Percentiles rank a stretch among this genome's conserved stretches.
These are phyloP conservation scores for Raphanus hybrid DNA, from an alignment of 441 rosid species.

Conservation along the genomic window DNA sequence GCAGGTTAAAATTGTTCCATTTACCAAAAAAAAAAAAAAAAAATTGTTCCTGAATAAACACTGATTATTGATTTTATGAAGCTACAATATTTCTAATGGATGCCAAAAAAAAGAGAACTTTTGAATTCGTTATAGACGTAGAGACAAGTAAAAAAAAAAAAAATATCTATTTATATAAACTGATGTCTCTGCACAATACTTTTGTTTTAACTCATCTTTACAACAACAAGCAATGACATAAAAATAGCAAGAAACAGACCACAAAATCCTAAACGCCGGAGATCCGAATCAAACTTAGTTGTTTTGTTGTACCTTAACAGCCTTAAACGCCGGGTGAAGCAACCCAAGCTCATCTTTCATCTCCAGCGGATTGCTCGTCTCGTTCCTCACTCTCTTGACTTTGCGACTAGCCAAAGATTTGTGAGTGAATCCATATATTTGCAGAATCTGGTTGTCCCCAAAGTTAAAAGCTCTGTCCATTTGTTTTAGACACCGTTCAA, in stretches of 20 bases:
- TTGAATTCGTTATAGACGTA: slow-evolving; percentile 19
- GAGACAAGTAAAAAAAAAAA: slow-evolving; percentile 15
- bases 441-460: slow-evolving; percentile 87
- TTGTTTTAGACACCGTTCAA: slow-evolving; percentile 88
- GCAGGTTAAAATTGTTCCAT: too few species aligned
- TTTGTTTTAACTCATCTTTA: slow-evolving; percentile 34
- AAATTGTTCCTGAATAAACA: too few species aligned
- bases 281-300: slow-evolving; percentile 26
- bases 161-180: not conserved
- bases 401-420: slow-evolving; percentile 72
- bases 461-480: slow-evolving; percentile 96
- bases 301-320: slow-evolving; percentile 50
- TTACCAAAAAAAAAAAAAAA: too few species aligned
- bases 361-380: slow-evolving; percentile 71
- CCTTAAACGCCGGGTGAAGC: slow-evolving; percentile 71
- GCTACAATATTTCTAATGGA: too few species aligned
- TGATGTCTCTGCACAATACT: slow-evolving; percentile 38
- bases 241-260: slow-evolving; percentile 24
- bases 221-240: slow-evolving; percentile 41
- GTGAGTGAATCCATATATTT: slow-evolving; percentile 88
- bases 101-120: not conserved
- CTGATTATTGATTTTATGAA: too few species aligned
- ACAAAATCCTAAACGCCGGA: slow-evolving; percentile 18
- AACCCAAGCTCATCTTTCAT: slow-evolving; percentile 78
- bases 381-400: slow-evolving; percentile 84